Conservation (phyloP, 2,329 filamentous ascomycete genomes). For the Pseudogymnoascus sp. region DNA sequence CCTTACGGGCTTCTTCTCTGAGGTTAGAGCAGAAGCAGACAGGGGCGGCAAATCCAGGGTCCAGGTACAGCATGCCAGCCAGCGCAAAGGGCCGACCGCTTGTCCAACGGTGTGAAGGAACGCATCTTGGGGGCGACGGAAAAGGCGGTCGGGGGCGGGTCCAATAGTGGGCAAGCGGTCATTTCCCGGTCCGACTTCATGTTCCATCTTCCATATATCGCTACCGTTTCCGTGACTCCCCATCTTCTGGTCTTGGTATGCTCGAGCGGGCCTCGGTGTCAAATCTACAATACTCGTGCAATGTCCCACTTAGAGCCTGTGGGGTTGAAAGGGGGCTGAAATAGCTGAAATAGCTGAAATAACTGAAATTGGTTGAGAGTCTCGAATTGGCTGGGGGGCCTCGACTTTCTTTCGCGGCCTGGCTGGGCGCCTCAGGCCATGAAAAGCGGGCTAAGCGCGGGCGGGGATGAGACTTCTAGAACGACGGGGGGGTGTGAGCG, state of each 20-base stretch:
- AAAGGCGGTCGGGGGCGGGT: conserved; percentile 4
- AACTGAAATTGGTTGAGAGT: neutral
- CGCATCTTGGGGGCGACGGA: conserved; percentile 1
- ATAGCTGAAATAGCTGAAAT: no score
- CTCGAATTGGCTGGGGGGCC: neutral
- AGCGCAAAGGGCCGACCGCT: neutral
- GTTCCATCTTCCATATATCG: neutral
- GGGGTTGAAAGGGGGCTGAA: neutral
- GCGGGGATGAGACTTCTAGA: conserved; percentile 6
- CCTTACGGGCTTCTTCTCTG: neutral
- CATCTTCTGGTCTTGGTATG: neutral
- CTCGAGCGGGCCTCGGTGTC: neutral
- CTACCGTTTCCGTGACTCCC: neutral
- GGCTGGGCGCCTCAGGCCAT: neutral
- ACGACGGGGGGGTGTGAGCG: neutral
- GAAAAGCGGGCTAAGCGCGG: conserved; percentile 5
- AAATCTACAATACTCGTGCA: neutral
- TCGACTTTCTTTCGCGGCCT: neutral
- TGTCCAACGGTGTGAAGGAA: conserved; percentile 7
- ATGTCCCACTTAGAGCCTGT: conserved; percentile 4
- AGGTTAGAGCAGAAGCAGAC: neutral
- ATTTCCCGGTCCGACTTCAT: conserved; percentile 3
- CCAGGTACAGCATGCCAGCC: neutral
- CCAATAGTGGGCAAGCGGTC: conserved; percentile 4
- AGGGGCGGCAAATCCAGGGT: conserved; percentile 1